These are phyloP conservation scores for Bipolaris bicolor DNA, from an alignment of 2,329 filamentous ascomycete species.

Conservation along the genomic window DNA sequence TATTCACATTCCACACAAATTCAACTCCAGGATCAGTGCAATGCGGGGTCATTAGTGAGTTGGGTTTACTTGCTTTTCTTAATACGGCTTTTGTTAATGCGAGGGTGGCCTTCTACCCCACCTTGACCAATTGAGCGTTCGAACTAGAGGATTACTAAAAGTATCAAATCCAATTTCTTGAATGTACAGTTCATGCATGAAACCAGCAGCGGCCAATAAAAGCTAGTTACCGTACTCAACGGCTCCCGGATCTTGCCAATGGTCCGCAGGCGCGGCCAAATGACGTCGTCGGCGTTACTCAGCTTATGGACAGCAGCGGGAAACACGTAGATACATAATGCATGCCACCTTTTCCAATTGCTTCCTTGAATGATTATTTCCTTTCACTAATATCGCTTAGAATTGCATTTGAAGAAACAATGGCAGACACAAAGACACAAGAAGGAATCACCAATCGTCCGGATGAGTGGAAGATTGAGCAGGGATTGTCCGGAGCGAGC, in stretches of 20 bases:
- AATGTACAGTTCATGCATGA: background rate
- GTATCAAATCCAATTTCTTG: background rate
- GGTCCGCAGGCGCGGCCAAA: background rate
- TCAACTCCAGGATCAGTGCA: too few relatives aligned
- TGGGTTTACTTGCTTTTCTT: background rate
- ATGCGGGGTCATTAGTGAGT: too few relatives aligned
- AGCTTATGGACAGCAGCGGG: background rate
- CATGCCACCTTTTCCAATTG: background rate
- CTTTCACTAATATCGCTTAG: background rate
- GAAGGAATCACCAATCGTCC: background rate
- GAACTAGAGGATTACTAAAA: background rate
- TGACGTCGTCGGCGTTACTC: background rate
- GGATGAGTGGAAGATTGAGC: background rate
- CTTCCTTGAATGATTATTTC: background rate
- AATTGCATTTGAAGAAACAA: background rate
- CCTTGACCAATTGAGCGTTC: background rate
- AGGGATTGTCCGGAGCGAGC: background rate
- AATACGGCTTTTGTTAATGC: background rate
- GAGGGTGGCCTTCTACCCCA: background rate
- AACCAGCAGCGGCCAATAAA: background rate
- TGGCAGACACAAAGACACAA: background rate
- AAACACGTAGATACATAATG: background rate
- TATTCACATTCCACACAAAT: too few relatives aligned
- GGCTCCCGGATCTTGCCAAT: background rate
- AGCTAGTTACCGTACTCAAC: background rate